Conservation (phyloP, 1,284 basidiomycete genomes). For the Leccinum pallidistipes region DNA sequence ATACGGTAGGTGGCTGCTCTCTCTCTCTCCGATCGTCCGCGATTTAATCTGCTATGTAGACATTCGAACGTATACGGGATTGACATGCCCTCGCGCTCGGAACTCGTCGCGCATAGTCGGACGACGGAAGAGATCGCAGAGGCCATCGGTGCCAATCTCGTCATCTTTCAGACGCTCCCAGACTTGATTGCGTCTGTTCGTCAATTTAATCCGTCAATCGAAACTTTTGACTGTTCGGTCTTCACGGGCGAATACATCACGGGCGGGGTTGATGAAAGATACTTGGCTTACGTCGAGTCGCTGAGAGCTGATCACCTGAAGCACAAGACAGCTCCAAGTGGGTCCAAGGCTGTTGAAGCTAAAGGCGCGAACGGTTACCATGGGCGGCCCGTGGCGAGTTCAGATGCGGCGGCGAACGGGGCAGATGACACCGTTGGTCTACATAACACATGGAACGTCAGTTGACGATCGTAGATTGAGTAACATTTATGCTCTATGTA, state of each 20-base stretch:
- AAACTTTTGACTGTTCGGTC: slow-evolving; percentile 93
- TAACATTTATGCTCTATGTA: slow-evolving; percentile 5
- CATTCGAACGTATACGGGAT: slow-evolving; percentile 98
- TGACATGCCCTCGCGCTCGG: slow-evolving; percentile 95
- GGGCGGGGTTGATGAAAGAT: slow-evolving; percentile 89
- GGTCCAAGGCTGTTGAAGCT: slow-evolving; percentile 10
- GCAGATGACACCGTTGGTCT: slow-evolving; percentile 76
- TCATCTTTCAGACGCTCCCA: slow-evolving; percentile 95
- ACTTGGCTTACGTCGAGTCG: slow-evolving; percentile 77
- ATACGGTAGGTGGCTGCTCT: slow-evolving; percentile 61
- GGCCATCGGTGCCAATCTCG: slow-evolving; percentile 93
- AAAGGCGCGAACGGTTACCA: slow-evolving; percentile 21
- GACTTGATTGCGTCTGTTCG: slow-evolving; percentile 90
- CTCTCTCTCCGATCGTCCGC: background rate
- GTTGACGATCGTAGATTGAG: slow-evolving; percentile 19
- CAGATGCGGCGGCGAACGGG: slow-evolving; percentile 50
- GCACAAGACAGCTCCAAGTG: slow-evolving; percentile 36
- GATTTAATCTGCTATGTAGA: slow-evolving; percentile 39
- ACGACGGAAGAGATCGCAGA: slow-evolving; percentile 76
- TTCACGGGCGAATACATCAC: slow-evolving; percentile 98
- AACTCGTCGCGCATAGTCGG: slow-evolving; percentile 91
- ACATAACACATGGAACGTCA: slow-evolving; percentile 64
- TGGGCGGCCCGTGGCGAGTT: slow-evolving; percentile 28
- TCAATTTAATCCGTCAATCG: slow-evolving; percentile 82
- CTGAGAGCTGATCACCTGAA: slow-evolving; percentile 88